These are phyloP conservation scores for Phytophthora sojae DNA, from an alignment of 352 stramenopile genomes.

Conservation along the genomic window DNA sequence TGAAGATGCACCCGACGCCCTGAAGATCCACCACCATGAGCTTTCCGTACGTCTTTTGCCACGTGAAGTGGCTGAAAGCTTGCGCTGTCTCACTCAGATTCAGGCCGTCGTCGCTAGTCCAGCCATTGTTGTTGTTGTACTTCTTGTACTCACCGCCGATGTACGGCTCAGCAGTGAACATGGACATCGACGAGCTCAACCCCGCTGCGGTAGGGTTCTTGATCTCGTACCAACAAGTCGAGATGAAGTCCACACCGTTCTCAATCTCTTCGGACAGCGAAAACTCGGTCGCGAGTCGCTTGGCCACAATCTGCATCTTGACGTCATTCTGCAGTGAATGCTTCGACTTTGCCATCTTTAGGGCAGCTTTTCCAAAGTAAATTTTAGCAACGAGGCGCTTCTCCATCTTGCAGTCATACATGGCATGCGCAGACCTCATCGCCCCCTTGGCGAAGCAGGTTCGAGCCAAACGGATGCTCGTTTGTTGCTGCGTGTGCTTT, in stretches of 20 bases:
- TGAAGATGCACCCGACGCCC: conserved; percentile 51
- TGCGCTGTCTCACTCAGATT: conserved; percentile 36
- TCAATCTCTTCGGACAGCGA: conserved; percentile 31
- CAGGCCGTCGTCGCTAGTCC: conserved; percentile 20
- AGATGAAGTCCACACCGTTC: conserved; percentile 52
- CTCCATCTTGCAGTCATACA: conserved; percentile 44
- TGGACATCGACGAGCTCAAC: conserved; percentile 21
- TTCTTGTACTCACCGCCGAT: conserved; percentile 52
- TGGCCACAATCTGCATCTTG: conserved; percentile 48
- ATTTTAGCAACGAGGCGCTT: conserved; percentile 48
- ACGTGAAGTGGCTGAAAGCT: conserved; percentile 57
- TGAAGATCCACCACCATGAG: conserved; percentile 55
- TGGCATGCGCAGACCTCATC: conserved; percentile 44
- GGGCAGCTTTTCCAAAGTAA: conserved; percentile 39
- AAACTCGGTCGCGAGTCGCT: conserved; percentile 44
- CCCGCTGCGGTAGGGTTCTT: conserved; percentile 21
- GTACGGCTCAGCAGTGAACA: conserved; percentile 51
- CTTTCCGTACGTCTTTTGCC: conserved; percentile 41
- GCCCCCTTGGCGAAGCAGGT: conserved; percentile 46
- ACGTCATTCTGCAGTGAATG: conserved; percentile 41
- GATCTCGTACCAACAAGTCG: conserved; percentile 55
- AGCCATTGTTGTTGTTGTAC: conserved; percentile 60
- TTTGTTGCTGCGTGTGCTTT: conserved; percentile 45
- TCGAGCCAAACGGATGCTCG: conserved; percentile 38
- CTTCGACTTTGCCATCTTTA: background rate